phyloP scores from a whole-genome alignment of 768 basidiomycete species.

The Russula vinacea region DNA sequence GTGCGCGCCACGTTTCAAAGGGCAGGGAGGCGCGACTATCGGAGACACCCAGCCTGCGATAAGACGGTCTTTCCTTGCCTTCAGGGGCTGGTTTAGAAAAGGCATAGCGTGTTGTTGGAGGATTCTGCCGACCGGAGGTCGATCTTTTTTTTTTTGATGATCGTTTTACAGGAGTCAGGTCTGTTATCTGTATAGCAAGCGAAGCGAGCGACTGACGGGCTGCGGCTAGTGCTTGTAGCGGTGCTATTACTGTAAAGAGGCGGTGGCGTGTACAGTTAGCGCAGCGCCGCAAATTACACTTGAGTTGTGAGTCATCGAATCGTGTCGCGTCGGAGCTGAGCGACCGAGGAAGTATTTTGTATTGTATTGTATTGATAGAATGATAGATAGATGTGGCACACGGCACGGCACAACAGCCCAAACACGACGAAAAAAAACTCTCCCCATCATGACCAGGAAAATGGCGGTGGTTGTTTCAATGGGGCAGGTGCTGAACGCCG shows the following conservation, averaged over 20 bases:
- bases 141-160: constrained; percentile 12
- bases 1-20: constrained; percentile 18
- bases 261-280: no score
- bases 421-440: neutral
- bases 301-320: no score
- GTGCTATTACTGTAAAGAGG: no score
- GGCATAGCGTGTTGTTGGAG: neutral
- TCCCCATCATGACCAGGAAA: neutral
- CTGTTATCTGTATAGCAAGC: no score
- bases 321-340: neutral
- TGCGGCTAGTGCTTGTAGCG: no score
- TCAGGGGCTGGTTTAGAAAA: constrained; percentile 9
- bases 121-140: constrained; percentile 9
- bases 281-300: no score
- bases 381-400: neutral
- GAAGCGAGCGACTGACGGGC: no score
- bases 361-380: neutral
- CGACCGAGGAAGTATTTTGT: neutral
- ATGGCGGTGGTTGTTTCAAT: neutral
- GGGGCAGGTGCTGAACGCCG: constrained; percentile 2
- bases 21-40: constrained; percentile 12
- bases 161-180: no score
- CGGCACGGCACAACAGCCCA: neutral
- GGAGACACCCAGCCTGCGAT: neutral
- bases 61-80: neutral